Evolutionary conservation across 495 filamentous ascomycete genomes (phyloP).

Genomic region (Daldinia vernicosa): DNA sequence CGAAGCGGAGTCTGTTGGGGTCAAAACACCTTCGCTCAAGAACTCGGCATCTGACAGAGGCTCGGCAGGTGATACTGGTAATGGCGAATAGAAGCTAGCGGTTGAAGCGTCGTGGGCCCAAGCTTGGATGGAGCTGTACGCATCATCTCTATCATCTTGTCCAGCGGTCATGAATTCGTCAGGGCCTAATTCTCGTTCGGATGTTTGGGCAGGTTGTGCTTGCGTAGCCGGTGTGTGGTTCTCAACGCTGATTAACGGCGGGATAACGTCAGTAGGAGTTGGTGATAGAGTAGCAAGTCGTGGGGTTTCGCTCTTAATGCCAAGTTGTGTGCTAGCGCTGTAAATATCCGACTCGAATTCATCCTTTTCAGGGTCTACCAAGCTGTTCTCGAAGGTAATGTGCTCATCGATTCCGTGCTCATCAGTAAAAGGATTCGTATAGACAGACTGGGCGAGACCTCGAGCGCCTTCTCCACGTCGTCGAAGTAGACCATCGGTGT

Average conservation of each 20-base stretch:
- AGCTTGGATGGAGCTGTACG: conserved; percentile 63
- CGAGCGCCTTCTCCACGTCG: conserved; percentile 59
- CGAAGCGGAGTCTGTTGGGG: conserved; percentile 61
- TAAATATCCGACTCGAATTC: conserved; percentile 63
- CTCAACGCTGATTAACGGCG: conserved; percentile 48
- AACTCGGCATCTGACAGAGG: conserved; percentile 55
- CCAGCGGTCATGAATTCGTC: conserved; percentile 60
- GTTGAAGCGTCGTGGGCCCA: conserved; percentile 60
- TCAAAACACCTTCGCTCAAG: conserved; percentile 58
- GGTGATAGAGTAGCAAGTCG: conserved; percentile 37
- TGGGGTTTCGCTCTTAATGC: conserved; percentile 29
- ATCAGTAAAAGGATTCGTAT: conserved; percentile 68
- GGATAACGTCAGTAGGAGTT: conserved; percentile 27
- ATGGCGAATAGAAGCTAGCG: conserved; percentile 62
- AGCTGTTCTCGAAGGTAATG: conserved; percentile 49
- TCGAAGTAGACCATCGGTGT: conserved; percentile 54
- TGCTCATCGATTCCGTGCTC: conserved; percentile 61
- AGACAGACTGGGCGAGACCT: conserved; percentile 62
- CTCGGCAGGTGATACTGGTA: conserved; percentile 52
- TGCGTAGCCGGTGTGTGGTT: conserved; percentile 24
- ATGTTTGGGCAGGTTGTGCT: conserved; percentile 19
- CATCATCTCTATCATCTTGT: conserved; percentile 49
- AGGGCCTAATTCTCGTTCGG: conserved; percentile 49
- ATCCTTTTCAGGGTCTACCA: conserved; percentile 54
- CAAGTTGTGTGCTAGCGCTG: conserved; percentile 55